Base-by-base conservation (phyloP, 2,329 filamentous ascomycete species). In the Cladophialophora carrionii region DNA sequence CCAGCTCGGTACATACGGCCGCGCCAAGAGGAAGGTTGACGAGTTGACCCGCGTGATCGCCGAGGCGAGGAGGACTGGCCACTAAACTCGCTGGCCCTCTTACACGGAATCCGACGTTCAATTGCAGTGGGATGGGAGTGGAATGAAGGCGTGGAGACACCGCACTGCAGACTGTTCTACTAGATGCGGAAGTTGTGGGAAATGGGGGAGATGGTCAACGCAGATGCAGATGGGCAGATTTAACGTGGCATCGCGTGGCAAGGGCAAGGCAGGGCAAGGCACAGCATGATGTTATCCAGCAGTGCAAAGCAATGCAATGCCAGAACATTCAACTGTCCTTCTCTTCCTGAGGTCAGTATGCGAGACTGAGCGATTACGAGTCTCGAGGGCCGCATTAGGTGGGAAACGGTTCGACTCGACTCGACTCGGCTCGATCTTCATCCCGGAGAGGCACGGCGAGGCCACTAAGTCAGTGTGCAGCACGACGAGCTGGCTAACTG, bases 11-110 rank as follows among this genome's bases (percentile, higher is more conserved):
- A 98, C 95, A 76, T 98, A 98, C 83, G 91, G 91, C 79, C 94
- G 95, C 82, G 94, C 94, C 79, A 99, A 99, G 94, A 89, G 87
- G 81, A 99, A 99, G 94, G 95, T 99, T 75, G 95, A 99, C 81
- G 94, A 98, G 86, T 92, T 99, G 85, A 91, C 92, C 85, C 88
- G 91, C 78, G 91, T 99, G 83, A 99, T 99, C 80, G 92, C 94
- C 78, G 95, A 98, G 86, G 89, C 93, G 80, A 93, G 94, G 83
- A 86, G 89, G 79, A 84, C 87, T 70, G 88, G 29, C 53, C 67
- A 69, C 60, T 69, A 69, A 67, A 43, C 37, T 43, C 37, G 17
- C 17, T 7, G 2, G 17, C 34, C 10, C 2, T 14, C 37, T 10
- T 10, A 34, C 29, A 4, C 29, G 29, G 14, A 41, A 6, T 17